Base-by-base conservation (phyloP, 306 rosid species). In the Cucumis cinereus region DNA sequence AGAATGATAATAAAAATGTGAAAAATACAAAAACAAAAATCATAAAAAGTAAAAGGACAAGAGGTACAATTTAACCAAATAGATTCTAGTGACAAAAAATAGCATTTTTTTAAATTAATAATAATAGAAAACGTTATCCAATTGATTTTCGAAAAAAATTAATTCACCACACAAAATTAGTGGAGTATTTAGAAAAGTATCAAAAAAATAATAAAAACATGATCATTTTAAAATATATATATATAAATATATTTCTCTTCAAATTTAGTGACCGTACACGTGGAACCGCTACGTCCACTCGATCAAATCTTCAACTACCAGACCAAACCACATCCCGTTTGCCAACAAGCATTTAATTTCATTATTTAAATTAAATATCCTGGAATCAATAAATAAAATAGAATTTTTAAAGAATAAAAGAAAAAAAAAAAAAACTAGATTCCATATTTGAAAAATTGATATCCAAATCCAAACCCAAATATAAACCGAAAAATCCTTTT, bases 241-340 rank as follows among this genome's bases (percentile, higher is more conserved):
- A 0, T 5, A 0, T 49, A 30, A 2, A n/a, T n/a, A n/a, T n/a
- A n/a, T n/a, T n/a, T n/a, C n/a, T n/a, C n/a, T n/a, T 49, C 6
- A 22, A 41, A 68, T 23, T 23, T 45, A 6, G 0, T 15, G 16
- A 2, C 6, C 40, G 75, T 23, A 70, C 58, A 47, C 75, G 75
- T 70, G 75, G 40, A 24, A 58, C 15, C 9, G 22, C 23, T n/a
- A 15, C 15, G 9, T 70, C 41, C 57, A 70, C 56, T 47, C 20
- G 75, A 68, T 47, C 24, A 70, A 45, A 70, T 26, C 75, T 14
- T 70, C 58, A 70, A 70, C 75, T 9, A 70, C 74, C 74, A 30
- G 28, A 64, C 35, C 54, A 16, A 69, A 45, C 75, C 49, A 40
- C 35, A 23, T 45, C 56, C 74, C 54, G 45, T 22, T 47, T 23